A percentile compares a stretch with the other conserved stretches of the same genome.
Evolutionary conservation across 441 rosid species (phyloP).

Genomic region (Erysimum pusillum): DNA sequence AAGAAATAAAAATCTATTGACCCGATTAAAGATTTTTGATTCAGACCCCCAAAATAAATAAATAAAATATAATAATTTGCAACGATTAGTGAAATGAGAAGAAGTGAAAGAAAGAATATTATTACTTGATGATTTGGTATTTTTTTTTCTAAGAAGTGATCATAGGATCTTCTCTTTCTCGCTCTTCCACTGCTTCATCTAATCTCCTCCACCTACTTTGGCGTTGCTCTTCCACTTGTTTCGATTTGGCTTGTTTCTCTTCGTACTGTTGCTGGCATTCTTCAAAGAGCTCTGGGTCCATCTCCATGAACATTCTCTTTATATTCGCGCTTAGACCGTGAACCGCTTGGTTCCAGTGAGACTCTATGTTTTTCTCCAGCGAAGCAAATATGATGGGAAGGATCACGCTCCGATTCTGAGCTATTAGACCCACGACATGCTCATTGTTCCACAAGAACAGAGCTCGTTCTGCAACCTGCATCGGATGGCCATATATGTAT

Average conservation of each 20-base stretch:
- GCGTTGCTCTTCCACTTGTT: conserved; percentile 78
- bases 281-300: conserved; percentile 83
- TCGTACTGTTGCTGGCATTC: conserved; percentile 68
- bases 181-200: conserved; percentile 71
- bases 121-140: conserved; percentile 26
- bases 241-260: conserved; percentile 73
- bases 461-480: conserved; percentile 94
- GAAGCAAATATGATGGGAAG: conserved; percentile 81
- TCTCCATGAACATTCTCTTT: conserved; percentile 85
- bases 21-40: conserved; percentile 15
- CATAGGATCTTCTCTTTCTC: conserved; percentile 72
- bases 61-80: conserved; percentile 15
- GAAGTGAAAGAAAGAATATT: conserved; percentile 12
- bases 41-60: conserved; percentile 12
- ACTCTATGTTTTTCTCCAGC: conserved; percentile 75
- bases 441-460: conserved; percentile 96
- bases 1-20: neutral
- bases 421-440: conserved; percentile 79
- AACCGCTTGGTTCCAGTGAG: conserved; percentile 95
- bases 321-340: conserved; percentile 84
- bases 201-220: conserved; percentile 82
- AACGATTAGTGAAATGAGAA: conserved; percentile 12
- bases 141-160: conserved; percentile 32
- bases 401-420: conserved; percentile 73
- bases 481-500: conserved; percentile 7